A percentile compares a stretch with the other conserved stretches of the same genome.
phyloP scores from a whole-genome alignment of 345 rosid species.

The Mangifera indica region DNA sequence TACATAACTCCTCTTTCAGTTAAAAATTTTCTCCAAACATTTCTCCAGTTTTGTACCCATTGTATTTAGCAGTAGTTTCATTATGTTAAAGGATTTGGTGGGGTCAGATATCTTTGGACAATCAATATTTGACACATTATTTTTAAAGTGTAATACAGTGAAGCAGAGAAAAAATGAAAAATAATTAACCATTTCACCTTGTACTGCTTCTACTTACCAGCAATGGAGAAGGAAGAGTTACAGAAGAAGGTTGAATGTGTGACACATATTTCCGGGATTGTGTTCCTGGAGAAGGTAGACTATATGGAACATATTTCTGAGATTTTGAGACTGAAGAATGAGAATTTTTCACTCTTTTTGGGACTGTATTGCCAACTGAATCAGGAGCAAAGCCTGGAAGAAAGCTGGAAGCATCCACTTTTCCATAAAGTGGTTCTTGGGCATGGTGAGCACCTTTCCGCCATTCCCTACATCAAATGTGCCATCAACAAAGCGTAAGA shows the following conservation, averaged over 20 bases:
- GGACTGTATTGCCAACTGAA: slow-evolving; percentile 3
- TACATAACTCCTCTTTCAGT: neutral
- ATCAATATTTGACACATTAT: neutral
- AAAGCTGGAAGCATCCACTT: neutral
- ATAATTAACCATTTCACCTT: slow-evolving; percentile 5
- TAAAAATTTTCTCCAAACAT: neutral
- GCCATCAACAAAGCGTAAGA: neutral
- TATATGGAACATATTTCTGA: slow-evolving; percentile 7
- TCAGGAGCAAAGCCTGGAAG: slow-evolving; percentile 6
- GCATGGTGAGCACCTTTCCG: slow-evolving; percentile 10
- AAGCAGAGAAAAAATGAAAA: neutral
- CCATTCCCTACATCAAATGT: slow-evolving; percentile 28
- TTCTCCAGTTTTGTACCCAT: neutral
- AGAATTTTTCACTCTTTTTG: slow-evolving; percentile 19
- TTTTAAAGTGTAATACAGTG: too few relatives aligned
- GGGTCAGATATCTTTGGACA: neutral
- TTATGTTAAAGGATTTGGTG: neutral
- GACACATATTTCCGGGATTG: slow-evolving; percentile 10
- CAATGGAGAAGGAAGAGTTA: slow-evolving; percentile 6
- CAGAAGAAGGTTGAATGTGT: slow-evolving; percentile 19
- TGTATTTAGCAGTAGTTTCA: neutral
- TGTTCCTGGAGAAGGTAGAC: slow-evolving; percentile 15
- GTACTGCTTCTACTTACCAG: slow-evolving; percentile 20
- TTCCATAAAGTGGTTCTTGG: slow-evolving; percentile 14
- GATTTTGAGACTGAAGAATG: slow-evolving; percentile 17